A percentile compares a stretch with the other conserved stretches of the same genome.
phyloP scores from a whole-genome alignment of 305 asterid genomes.

The Fraxinus velutina region DNA sequence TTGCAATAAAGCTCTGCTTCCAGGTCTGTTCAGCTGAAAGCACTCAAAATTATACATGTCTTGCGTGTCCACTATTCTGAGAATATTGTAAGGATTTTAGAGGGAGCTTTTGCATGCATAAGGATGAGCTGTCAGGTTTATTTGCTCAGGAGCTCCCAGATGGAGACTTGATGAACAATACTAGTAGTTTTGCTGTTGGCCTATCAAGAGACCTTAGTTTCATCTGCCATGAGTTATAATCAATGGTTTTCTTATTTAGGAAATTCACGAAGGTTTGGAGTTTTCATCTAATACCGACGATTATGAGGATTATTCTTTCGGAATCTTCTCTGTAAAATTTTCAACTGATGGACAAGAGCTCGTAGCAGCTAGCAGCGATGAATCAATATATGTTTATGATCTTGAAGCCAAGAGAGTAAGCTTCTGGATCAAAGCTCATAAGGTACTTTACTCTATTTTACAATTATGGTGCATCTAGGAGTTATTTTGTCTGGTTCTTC shows the following conservation, averaged over 20 bases:
- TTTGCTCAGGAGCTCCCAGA: not conserved
- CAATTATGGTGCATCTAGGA: not conserved
- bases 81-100: not conserved
- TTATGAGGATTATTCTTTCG: conserved; percentile 66
- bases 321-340: conserved; percentile 89
- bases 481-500: not conserved
- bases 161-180: not conserved
- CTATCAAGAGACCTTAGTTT: not conserved
- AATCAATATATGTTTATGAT: conserved; percentile 78
- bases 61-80: not conserved
- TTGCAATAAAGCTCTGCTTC: not conserved
- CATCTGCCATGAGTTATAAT: not conserved
- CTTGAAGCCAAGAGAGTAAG: conserved; percentile 65
- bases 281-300: conserved; percentile 54
- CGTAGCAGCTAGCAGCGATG: conserved; percentile 79
- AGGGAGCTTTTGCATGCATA: not conserved
- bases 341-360: conserved; percentile 86
- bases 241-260: conserved; percentile 47
- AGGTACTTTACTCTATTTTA: conserved; percentile 36
- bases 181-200: too few relatives aligned
- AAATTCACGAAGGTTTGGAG: conserved; percentile 87
- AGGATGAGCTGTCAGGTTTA: not conserved
- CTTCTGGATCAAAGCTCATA: conserved; percentile 78
- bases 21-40: not conserved
- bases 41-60: not conserved